phyloP scores from a whole-genome alignment of 2,329 filamentous ascomycete species.

The Tolypocladium tundrense region DNA sequence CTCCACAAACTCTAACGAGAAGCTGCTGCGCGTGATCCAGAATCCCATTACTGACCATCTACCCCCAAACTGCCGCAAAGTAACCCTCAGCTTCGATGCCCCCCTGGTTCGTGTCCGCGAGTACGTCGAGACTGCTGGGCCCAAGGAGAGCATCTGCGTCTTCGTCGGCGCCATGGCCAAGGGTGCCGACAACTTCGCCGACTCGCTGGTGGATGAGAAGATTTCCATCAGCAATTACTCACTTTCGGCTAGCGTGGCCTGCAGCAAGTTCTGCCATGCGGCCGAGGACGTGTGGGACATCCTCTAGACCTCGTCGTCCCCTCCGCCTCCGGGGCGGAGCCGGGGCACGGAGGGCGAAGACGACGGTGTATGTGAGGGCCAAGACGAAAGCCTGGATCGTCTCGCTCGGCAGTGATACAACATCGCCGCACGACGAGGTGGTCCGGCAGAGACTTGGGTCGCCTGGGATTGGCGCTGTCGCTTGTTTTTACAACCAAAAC shows the following conservation, averaged over 20 bases:
- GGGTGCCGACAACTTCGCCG: conserved; percentile 89
- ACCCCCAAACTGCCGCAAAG: conserved; percentile 93
- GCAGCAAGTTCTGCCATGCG: conserved; percentile 98
- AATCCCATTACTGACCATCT: conserved; percentile 97
- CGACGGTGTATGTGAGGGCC: conserved; percentile 3
- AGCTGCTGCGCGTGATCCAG: conserved; percentile 92
- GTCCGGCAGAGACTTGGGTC: conserved; percentile 44
- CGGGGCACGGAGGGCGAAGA: not conserved
- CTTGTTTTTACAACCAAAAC: conserved; percentile 84
- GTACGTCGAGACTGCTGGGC: conserved; percentile 69
- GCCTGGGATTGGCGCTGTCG: conserved; percentile 60
- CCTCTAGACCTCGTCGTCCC: conserved; percentile 43
- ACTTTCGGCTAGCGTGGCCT: conserved; percentile 91
- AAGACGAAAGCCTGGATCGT: conserved; percentile 13
- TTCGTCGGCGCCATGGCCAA: conserved; percentile 99
- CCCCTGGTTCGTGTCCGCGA: conserved; percentile 79
- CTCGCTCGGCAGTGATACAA: conserved; percentile 55
- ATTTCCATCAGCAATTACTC: conserved; percentile 99
- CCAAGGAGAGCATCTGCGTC: conserved; percentile 90
- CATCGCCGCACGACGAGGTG: conserved; percentile 42
- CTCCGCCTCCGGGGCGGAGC: not conserved
- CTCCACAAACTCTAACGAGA: conserved; percentile 94
- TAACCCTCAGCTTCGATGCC: conserved; percentile 91
- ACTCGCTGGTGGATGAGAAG: conserved; percentile 88
- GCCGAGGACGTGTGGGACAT: conserved; percentile 95